Conservation (phyloP, 257 asterid species). For the Linaria vulgaris region DNA sequence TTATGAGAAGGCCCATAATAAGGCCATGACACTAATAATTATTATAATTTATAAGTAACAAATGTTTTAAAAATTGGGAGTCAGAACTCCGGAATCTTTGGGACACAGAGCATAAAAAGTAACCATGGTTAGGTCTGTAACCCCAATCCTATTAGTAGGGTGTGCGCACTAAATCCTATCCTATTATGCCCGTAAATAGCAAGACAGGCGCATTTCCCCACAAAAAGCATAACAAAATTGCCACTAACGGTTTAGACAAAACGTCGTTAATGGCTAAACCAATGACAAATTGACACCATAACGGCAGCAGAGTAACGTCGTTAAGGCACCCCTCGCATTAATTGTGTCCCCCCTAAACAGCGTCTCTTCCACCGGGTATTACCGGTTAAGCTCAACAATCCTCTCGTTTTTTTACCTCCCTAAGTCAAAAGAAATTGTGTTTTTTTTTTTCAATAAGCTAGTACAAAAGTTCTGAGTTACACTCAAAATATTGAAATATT, state of each 20-base stretch:
- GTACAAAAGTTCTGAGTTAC: too few species aligned
- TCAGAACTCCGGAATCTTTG: too few species aligned
- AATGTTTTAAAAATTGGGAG: too few species aligned
- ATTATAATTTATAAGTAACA: too few species aligned
- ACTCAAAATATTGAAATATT: too few species aligned
- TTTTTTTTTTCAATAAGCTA: too few species aligned
- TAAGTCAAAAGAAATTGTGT: background rate
- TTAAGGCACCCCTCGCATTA: slow-evolving; percentile 25
- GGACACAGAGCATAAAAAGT: too few species aligned
- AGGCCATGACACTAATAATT: too few species aligned
- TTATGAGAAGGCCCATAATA: too few species aligned
- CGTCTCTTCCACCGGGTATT: slow-evolving; percentile 29
- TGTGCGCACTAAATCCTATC: slow-evolving; percentile 25
- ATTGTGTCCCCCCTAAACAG: slow-evolving; percentile 33
- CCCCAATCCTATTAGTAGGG: slow-evolving; percentile 4
- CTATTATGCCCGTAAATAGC: slow-evolving; percentile 38
- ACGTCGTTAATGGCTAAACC: slow-evolving; percentile 34
- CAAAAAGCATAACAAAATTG: slow-evolving; percentile 27
- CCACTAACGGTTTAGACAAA: slow-evolving; percentile 31
- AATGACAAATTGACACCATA: slow-evolving; percentile 25
- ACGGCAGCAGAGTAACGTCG: slow-evolving; percentile 3
- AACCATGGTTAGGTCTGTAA: slow-evolving; percentile 17
- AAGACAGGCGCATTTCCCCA: slow-evolving; percentile 42
- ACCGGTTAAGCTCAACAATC: slow-evolving; percentile 21
- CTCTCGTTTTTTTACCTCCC: background rate